Evolutionary conservation across 345 rosid genomes (phyloP).

Genomic region (Rhizophora mangle): DNA sequence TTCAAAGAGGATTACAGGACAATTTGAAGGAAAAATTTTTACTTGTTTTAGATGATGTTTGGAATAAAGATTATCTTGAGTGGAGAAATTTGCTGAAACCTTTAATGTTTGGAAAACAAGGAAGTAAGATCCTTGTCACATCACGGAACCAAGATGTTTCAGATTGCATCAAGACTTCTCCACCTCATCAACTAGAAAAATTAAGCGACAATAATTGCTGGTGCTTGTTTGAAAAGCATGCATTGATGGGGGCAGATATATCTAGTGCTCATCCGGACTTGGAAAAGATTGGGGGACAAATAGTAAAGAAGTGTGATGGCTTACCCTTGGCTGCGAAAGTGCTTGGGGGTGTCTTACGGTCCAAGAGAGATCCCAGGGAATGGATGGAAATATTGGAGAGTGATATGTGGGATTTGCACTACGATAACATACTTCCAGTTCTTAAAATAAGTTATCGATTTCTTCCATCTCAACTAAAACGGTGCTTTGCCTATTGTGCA

Average conservation of each 20-base stretch:
- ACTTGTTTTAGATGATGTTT: conserved; percentile 13
- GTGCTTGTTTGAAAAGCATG: neutral
- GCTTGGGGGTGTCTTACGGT: neutral
- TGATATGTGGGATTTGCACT: neutral
- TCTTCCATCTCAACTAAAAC: conserved; percentile 3
- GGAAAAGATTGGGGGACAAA: neutral
- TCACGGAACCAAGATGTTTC: neutral
- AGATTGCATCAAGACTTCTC: neutral
- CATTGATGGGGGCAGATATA: neutral
- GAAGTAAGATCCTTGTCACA: neutral
- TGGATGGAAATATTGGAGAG: neutral
- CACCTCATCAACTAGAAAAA: neutral
- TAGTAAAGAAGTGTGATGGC: neutral
- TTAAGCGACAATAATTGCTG: neutral
- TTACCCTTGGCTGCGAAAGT: conserved; percentile 3
- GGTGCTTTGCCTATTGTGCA: neutral
- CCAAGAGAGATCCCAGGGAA: neutral
- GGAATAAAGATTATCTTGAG: neutral
- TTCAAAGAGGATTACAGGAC: neutral
- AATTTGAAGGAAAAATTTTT: neutral
- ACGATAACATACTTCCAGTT: neutral
- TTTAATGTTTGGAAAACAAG: neutral
- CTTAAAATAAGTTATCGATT: neutral
- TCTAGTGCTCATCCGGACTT: neutral
- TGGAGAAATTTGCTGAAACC: neutral